These are phyloP conservation scores for Phytophthora sojae DNA, from an alignment of 352 stramenopile species.

Conservation along the genomic window DNA sequence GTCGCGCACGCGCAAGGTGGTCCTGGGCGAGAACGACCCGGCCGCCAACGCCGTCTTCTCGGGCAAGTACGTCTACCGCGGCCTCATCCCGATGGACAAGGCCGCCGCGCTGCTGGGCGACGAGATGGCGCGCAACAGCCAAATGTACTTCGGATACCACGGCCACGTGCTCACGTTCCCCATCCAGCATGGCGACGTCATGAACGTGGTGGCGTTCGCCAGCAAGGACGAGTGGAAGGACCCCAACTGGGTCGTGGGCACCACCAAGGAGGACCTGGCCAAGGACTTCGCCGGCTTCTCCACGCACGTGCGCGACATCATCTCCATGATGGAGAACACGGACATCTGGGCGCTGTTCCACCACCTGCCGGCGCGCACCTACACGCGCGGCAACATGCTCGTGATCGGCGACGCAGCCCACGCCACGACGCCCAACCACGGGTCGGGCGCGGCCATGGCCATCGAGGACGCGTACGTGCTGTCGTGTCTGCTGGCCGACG, in stretches of 20 bases:
- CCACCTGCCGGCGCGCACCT: conserved; percentile 39
- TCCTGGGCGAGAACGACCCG: conserved; percentile 38
- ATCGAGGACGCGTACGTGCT: conserved; percentile 47
- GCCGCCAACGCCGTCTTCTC: conserved; percentile 40
- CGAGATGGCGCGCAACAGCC: conserved; percentile 46
- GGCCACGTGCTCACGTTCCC: conserved; percentile 48
- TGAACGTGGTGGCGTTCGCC: conserved; percentile 50
- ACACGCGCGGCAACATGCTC: conserved; percentile 40
- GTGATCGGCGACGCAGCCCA: conserved; percentile 45
- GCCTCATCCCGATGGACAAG: conserved; percentile 47
- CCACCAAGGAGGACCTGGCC: conserved; percentile 38
- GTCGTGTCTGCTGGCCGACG: conserved; percentile 37
- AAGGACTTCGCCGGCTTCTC: conserved; percentile 43
- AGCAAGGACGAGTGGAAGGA: conserved; percentile 47
- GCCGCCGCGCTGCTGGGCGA: conserved; percentile 38
- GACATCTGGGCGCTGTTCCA: conserved; percentile 43
- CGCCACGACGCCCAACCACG: conserved; percentile 43
- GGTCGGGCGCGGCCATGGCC: conserved; percentile 40
- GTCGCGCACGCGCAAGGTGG: conserved; percentile 37
- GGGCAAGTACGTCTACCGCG: conserved; percentile 46
- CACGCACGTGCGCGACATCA: conserved; percentile 42
- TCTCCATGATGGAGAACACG: conserved; percentile 50
- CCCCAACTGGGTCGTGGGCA: conserved; percentile 41
- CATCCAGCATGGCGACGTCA: conserved; percentile 42
- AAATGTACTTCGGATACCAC: conserved; percentile 51